A percentile compares a stretch with the other conserved stretches of the same genome.
Conservation (phyloP, 129 eudicot species). For the Centella asiatica region DNA sequence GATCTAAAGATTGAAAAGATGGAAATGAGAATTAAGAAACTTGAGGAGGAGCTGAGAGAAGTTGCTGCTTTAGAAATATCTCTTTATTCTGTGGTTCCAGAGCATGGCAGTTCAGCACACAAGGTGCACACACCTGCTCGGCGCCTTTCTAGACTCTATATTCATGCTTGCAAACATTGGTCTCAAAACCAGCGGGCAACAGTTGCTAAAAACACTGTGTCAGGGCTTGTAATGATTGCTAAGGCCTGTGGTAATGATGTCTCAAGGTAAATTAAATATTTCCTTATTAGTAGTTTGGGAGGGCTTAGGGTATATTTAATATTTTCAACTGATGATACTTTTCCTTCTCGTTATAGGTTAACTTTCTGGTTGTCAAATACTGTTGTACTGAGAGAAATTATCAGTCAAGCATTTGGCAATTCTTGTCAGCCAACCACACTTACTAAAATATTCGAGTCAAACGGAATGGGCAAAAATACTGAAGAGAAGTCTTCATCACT, state of each 20-base stretch:
- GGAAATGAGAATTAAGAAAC: slow-evolving; percentile 73
- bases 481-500: slow-evolving; percentile 21
- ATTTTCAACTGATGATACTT: slow-evolving; percentile 2
- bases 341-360: slow-evolving; percentile 39
- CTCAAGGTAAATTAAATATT: slow-evolving; percentile 47
- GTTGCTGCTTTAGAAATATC: slow-evolving; percentile 97
- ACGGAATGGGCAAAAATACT: slow-evolving; percentile 32
- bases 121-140: slow-evolving; percentile 98
- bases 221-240: slow-evolving; percentile 86
- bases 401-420: slow-evolving; percentile 77
- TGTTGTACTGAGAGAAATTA: slow-evolving; percentile 74
- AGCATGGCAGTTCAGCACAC: slow-evolving; percentile 92
- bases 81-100: slow-evolving; percentile 84
- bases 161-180: slow-evolving; percentile 91
- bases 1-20: slow-evolving; percentile 63
- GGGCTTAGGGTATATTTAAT: background rate
- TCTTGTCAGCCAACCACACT: slow-evolving; percentile 53
- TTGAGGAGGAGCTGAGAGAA: slow-evolving; percentile 89
- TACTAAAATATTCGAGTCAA: slow-evolving; percentile 31
- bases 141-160: slow-evolving; percentile 87
- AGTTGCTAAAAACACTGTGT: slow-evolving; percentile 67
- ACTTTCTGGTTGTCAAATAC: slow-evolving; percentile 92
- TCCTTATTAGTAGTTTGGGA: slow-evolving; percentile 9
- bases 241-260: slow-evolving; percentile 92
- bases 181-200: slow-evolving; percentile 71